A percentile compares a stretch with the other conserved stretches of the same genome.
phyloP scores from a whole-genome alignment of 345 rosid species.

The Physaria fendleri region DNA sequence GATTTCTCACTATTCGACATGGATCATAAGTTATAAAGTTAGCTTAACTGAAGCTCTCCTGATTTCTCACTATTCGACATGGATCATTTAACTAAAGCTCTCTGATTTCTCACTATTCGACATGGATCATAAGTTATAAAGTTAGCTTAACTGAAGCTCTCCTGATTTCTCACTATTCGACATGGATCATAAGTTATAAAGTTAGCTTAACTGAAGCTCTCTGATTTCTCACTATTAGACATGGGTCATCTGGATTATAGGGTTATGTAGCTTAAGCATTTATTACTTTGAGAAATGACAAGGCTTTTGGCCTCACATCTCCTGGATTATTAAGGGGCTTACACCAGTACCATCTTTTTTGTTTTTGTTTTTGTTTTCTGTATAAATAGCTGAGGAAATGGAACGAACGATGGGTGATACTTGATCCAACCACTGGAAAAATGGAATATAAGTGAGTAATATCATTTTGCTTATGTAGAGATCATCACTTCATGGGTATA shows the following conservation, averaged over 20 bases:
- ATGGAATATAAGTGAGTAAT: slow-evolving; percentile 86
- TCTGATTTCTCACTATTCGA: neutral
- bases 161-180: neutral
- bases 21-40: too few species aligned
- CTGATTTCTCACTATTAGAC: neutral
- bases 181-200: too few species aligned
- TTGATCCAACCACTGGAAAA: slow-evolving; percentile 94
- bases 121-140: too few species aligned
- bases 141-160: neutral
- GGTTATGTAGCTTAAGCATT: neutral
- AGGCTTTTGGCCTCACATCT: slow-evolving; percentile 1
- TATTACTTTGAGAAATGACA: neutral
- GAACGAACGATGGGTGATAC: slow-evolving; percentile 96
- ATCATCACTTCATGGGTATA: neutral
- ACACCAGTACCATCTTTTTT: neutral
- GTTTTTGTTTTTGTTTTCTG: slow-evolving; percentile 1
- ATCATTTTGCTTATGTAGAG: neutral
- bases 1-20: neutral
- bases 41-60: neutral
- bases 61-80: neutral
- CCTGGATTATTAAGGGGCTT: neutral
- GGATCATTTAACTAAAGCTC: neutral
- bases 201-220: neutral
- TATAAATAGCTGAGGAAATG: slow-evolving; percentile 82
- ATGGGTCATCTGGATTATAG: too few species aligned